A percentile compares a stretch with the other conserved stretches of the same genome.
phyloP scores from a whole-genome alignment of 1,284 basidiomycete genomes.

The Cystobasidium slooffiae region DNA sequence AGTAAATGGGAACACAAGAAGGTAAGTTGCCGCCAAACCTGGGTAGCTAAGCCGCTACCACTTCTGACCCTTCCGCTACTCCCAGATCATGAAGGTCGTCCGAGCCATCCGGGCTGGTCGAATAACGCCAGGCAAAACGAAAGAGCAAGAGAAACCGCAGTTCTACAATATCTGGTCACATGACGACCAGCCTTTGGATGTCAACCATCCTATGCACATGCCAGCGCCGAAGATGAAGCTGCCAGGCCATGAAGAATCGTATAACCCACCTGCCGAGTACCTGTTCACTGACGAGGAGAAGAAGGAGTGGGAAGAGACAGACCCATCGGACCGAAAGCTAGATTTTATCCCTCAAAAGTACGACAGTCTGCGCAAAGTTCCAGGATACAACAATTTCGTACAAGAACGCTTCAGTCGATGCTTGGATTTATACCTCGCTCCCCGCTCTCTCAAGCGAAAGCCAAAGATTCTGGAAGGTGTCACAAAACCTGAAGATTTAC shows the following conservation, averaged over 20 bases:
- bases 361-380: constrained; percentile 81
- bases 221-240: constrained; percentile 90
- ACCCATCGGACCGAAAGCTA: constrained; percentile 87
- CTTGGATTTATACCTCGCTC: constrained; percentile 95
- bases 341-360: constrained; percentile 91
- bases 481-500: constrained; percentile 73
- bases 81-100: constrained; percentile 97
- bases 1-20: constrained; percentile 99
- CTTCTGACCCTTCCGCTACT: not conserved
- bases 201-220: constrained; percentile 71
- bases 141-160: constrained; percentile 68
- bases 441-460: constrained; percentile 73
- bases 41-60: too few relatives aligned
- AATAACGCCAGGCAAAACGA: constrained; percentile 84
- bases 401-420: constrained; percentile 93
- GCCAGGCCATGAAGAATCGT: constrained; percentile 91
- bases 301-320: constrained; percentile 79
- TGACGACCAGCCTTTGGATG: constrained; percentile 56
- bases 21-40: constrained; percentile 60
- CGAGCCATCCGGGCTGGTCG: constrained; percentile 95
- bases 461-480: constrained; percentile 83
- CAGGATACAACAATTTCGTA: constrained; percentile 88
- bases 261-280: constrained; percentile 98
- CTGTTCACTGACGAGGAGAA: constrained; percentile 86
- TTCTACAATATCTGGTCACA: constrained; percentile 90